Base-by-base conservation (phyloP, 805 yeast species). In the Wickerhamiella occidentalis region DNA sequence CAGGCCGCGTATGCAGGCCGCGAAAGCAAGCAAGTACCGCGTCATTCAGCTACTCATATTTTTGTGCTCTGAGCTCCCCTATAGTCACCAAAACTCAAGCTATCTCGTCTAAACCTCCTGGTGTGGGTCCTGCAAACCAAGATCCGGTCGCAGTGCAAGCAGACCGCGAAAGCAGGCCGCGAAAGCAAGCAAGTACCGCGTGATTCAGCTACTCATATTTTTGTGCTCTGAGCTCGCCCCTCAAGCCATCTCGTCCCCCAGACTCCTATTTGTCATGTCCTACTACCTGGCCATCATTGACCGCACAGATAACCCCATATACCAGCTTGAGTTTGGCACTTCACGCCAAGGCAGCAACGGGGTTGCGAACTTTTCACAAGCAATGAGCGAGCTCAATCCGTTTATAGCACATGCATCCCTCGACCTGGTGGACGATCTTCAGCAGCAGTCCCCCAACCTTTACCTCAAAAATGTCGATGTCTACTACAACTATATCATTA, bases 251-350 rank as follows among this genome's bases (percentile, higher is more conserved):
- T 29, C 35, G n/a, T 29, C 6, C 15, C 35, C 11, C 35, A 6
- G 4, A 6, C 13, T 12, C 6, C 11, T 15, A 33, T 33, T 33
- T 15, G 37, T 28, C 48, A 79, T 82, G 80, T 82, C 94, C n/a
- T 85, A 81, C 67, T 88, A 87, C 64, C 78, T 92, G 59, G 82
- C 94, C 3, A 81, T 92, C 44, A 77, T 92, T 38, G 96, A 96
- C 15, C 81, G 88, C 1, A 74, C 76, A 33, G 97, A 92, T 63
- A 76, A 76, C 54, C 95, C 96, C 0, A 61, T 92, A 2, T 92
- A 87, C 58, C 96, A 88, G 61, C 73, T 86, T 6, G 95, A 87
- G 60, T 80, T 88, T 49, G 85, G 90, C 1, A 77, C 92, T 0
- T 76, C 73, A 64, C 77, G 82, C 50, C 79, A 74, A 51, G 77